Evolutionary conservation across 352 stramenopile genomes (phyloP), one percentile per base, ranked within the genome.

Genomic region (Stephanocyclus meneghinianus): DNA sequence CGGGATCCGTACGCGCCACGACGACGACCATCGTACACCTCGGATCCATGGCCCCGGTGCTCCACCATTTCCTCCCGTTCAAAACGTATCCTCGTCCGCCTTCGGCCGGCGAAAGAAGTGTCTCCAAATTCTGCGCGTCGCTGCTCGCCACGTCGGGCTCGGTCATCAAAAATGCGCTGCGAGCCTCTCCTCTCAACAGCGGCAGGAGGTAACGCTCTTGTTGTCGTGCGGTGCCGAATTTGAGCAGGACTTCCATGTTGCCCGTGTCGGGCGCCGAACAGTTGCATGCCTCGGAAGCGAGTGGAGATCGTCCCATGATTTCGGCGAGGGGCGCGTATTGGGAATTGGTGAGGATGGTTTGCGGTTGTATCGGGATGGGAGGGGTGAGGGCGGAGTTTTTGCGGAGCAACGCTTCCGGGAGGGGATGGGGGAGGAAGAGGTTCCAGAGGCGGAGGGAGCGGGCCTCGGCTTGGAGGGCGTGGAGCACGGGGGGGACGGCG

Each of bases 171-270:
- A 98, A 99, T 60, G 94, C 95, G 47, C 94, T 98, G 65, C 96
- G 94, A 62, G 98, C 98, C 30, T 91, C 88, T 30, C 96, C 96
- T 45, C 97, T 90, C 10, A 98, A 89, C 32, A 99, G 84, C 8
- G 96, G 96, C 62, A 94, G 75, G 26, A 99, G 90, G 93, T 95
- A 99, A 74, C 90, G 64, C 70, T 65, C 26, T 79, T 97, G 87
- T 71, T 97, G 94, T 37, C 84, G 55, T 0, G 70, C 29, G 11
- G 85, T 96, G n/a, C 93, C 95, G 81, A 94, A 98, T 57, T 95
- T 91, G 32, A 96, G 87, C n/a, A 99, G 86, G 37, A 98, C 97
- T 86, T 99, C 96, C 97, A 99, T 99, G 90, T 99, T 99, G 45
- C 96, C 97, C 7, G 96, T 98, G 84, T 99, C 96, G 0, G 96